A percentile compares a stretch with the other conserved stretches of the same genome.
These are phyloP conservation scores for Penicillium glabrum DNA, from an alignment of 2,329 filamentous ascomycete species.

Conservation along the genomic window DNA sequence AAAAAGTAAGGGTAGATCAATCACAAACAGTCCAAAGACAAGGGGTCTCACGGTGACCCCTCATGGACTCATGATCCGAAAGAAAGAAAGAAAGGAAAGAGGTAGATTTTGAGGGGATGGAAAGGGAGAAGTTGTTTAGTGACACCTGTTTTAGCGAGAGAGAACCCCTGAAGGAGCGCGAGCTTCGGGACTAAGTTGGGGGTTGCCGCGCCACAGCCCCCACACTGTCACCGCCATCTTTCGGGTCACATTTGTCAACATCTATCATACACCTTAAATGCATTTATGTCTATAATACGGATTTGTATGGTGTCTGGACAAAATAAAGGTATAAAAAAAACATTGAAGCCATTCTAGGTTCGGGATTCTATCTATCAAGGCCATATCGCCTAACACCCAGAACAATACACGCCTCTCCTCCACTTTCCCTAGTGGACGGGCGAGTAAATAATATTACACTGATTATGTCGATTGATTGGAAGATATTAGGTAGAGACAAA, in stretches of 20 bases:
- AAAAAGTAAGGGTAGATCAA: constrained; percentile 14
- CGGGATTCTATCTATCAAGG: neutral
- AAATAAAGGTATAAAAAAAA: neutral
- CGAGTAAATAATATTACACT: constrained; percentile 13
- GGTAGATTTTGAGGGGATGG: neutral
- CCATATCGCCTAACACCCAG: neutral
- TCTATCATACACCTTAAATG: neutral
- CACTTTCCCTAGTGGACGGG: neutral
- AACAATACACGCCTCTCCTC: neutral
- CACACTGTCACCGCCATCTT: constrained; percentile 26
- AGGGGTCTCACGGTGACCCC: constrained; percentile 22
- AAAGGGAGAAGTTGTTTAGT: constrained; percentile 12
- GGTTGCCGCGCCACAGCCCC: constrained; percentile 26
- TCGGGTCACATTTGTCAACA: neutral
- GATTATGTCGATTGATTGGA: constrained; percentile 28
- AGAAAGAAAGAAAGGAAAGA: constrained; percentile 15
- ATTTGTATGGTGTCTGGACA: neutral
- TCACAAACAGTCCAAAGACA: constrained; percentile 26
- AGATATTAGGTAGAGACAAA: constrained; percentile 25
- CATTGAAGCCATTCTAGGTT: neutral
- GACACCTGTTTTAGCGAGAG: constrained; percentile 30
- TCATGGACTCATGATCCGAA: constrained; percentile 27
- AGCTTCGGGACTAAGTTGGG: constrained; percentile 25
- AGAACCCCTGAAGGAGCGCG: constrained; percentile 25
- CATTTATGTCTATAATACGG: neutral